These are phyloP conservation scores for Lachancea thermotolerans DNA, from an alignment of 805 yeast species.

Conservation along the genomic window DNA sequence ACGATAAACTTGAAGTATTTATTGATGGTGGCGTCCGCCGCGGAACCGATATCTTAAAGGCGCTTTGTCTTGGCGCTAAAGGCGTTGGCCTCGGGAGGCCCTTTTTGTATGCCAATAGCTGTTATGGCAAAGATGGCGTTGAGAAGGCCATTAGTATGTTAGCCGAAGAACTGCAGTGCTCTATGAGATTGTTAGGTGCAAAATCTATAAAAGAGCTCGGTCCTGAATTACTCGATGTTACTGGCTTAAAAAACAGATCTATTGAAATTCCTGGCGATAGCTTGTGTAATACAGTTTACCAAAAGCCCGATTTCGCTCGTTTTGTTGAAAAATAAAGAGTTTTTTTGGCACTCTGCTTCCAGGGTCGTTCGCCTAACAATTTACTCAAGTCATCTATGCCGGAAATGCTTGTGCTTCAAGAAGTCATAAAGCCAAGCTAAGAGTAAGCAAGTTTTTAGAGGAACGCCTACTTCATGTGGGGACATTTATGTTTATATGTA, in stretches of 20 bases:
- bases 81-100: slow-evolving; percentile 70
- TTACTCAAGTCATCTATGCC: too few relatives aligned
- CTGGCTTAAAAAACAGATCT: slow-evolving; percentile 37
- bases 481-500: too few relatives aligned
- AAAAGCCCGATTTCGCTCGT: slow-evolving; percentile 45
- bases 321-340: slow-evolving; percentile 30
- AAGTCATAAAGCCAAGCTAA: too few relatives aligned
- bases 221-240: slow-evolving; percentile 53
- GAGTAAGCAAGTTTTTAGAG: too few relatives aligned
- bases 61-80: slow-evolving; percentile 61
- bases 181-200: slow-evolving; percentile 76
- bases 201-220: slow-evolving; percentile 52
- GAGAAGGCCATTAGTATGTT: slow-evolving; percentile 52
- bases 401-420: too few relatives aligned
- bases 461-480: too few relatives aligned
- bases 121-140: slow-evolving; percentile 62
- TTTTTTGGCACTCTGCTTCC: too few relatives aligned
- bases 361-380: too few relatives aligned
- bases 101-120: slow-evolving; percentile 54
- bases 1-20: slow-evolving; percentile 48
- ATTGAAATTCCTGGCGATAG: slow-evolving; percentile 48
- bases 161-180: slow-evolving; percentile 64
- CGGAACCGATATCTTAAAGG: slow-evolving; percentile 61
- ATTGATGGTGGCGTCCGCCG: slow-evolving; percentile 67
- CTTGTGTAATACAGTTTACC: slow-evolving; percentile 50